Conservation (phyloP, 371 early-diverging fungal genomes). For the Entomophthora muscae region DNA sequence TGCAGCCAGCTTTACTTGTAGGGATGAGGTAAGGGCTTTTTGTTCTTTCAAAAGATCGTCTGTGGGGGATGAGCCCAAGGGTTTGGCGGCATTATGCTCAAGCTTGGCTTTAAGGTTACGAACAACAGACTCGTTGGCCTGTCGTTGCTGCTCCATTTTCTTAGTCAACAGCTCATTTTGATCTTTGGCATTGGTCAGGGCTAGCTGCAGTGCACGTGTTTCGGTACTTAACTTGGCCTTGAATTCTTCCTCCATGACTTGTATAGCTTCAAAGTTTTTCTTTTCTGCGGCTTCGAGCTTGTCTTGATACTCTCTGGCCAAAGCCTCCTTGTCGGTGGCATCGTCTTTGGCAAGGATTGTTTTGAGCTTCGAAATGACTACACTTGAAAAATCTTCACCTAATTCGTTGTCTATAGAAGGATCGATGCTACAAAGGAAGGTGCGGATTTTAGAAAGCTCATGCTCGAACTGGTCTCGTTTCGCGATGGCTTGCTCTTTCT, state of each 20-base stretch:
- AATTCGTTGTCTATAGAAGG: not conserved
- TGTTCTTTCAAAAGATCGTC: too few relatives aligned
- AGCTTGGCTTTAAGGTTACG: not conserved
- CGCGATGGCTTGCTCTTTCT: not conserved
- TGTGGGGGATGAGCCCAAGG: too few relatives aligned
- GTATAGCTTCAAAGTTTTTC: not conserved
- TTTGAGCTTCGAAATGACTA: not conserved
- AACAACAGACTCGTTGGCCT: not conserved
- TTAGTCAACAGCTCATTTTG: not conserved
- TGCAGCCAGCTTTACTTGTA: not conserved
- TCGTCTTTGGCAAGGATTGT: not conserved
- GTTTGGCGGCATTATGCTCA: too few relatives aligned
- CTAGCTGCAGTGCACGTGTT: not conserved
- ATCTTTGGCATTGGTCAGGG: not conserved
- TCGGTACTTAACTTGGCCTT: not conserved
- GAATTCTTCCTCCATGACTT: not conserved
- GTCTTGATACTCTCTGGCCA: not conserved
- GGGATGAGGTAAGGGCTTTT: not conserved
- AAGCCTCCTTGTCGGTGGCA: not conserved
- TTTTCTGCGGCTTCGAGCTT: not conserved
- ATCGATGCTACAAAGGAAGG: not conserved
- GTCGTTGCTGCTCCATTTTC: not conserved
- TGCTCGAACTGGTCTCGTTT: not conserved
- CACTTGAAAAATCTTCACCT: not conserved
- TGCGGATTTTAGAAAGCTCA: not conserved